Conservation (phyloP, 169 alveolate genomes). For the Eimeria zaria region DNA sequence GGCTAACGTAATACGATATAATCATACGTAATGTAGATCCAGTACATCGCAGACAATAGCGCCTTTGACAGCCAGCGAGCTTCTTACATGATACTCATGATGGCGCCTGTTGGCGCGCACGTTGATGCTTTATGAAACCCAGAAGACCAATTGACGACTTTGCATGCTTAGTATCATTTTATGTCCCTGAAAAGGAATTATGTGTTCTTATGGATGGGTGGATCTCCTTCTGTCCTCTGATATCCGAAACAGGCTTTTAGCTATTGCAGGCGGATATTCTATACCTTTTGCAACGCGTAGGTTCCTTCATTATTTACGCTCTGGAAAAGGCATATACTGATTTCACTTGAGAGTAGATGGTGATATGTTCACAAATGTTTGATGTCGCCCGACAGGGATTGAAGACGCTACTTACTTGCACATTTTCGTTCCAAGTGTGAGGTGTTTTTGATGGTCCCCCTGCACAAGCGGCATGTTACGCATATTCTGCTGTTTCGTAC, state of each 20-base stretch:
- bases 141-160: not conserved
- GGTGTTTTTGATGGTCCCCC: too few species aligned
- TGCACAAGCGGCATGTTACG: too few species aligned
- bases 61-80: not conserved
- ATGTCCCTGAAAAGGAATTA: too few species aligned
- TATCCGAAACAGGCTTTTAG: too few species aligned
- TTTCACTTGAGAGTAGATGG: not conserved
- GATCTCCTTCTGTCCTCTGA: too few species aligned
- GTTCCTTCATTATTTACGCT: too few species aligned
- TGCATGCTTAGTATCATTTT: too few species aligned
- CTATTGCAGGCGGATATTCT: too few species aligned
- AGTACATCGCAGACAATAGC: not conserved
- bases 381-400: not conserved
- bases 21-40: not conserved
- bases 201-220: not conserved
- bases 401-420: not conserved
- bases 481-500: too few species aligned
- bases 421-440: not conserved
- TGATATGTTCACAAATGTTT: not conserved
- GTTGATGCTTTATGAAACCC: not conserved
- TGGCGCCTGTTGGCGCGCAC: not conserved
- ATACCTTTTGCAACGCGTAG: too few species aligned
- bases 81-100: not conserved
- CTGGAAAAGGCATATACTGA: not conserved
- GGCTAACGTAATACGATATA: not conserved